Percentiles rank a stretch among this genome's conserved stretches.
These are phyloP conservation scores for Caryocar brasiliense DNA, from an alignment of 441 rosid species.

Conservation along the genomic window DNA sequence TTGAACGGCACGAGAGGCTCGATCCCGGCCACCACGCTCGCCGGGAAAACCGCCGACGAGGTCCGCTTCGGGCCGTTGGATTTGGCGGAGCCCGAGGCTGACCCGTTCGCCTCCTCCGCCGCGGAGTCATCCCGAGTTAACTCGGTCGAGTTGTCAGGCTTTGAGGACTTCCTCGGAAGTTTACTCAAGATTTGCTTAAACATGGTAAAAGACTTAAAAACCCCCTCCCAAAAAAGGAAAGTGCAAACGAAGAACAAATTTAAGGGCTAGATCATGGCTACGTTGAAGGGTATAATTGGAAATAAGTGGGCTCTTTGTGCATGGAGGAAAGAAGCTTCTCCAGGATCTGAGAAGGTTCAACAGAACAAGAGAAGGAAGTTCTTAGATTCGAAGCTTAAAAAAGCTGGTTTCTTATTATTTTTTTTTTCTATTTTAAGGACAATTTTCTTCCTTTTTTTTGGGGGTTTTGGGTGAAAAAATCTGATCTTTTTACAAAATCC, in stretches of 20 bases:
- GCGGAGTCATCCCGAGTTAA: slow-evolving; percentile 31
- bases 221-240: neutral
- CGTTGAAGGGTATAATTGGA: neutral
- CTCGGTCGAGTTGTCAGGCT: slow-evolving; percentile 44
- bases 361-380: too few species aligned
- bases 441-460: neutral
- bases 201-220: slow-evolving; percentile 27
- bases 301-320: neutral
- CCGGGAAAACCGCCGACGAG: slow-evolving; percentile 73
- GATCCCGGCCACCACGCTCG: slow-evolving; percentile 69
- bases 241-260: neutral
- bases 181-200: slow-evolving; percentile 63
- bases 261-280: neutral
- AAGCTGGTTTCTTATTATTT: slow-evolving; percentile 1
- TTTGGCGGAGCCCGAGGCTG: slow-evolving; percentile 27
- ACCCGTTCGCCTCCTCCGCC: slow-evolving; percentile 24
- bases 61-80: slow-evolving; percentile 53
- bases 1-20: slow-evolving; percentile 77
- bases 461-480: slow-evolving; percentile 1
- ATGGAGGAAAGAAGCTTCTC: neutral
- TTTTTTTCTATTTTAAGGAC: too few species aligned
- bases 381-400: slow-evolving; percentile 6
- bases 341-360: slow-evolving; percentile 20
- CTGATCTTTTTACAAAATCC: slow-evolving; percentile 14
- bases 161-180: slow-evolving; percentile 53